These are phyloP conservation scores for Tolypocladium cylindrosporum DNA, from an alignment of 2,329 filamentous ascomycete genomes.

Conservation along the genomic window DNA sequence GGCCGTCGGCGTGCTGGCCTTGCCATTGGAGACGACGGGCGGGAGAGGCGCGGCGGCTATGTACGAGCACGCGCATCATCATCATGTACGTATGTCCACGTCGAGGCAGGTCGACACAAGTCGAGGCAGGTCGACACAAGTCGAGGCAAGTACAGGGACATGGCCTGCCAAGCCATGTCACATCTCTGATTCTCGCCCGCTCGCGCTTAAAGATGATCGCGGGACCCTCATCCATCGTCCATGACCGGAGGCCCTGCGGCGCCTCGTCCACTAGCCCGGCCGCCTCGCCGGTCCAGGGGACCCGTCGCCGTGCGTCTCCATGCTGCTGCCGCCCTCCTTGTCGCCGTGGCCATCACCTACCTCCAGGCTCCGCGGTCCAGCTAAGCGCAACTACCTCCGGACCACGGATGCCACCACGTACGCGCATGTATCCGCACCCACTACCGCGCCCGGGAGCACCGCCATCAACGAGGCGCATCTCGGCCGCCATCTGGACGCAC, in stretches of 20 bases:
- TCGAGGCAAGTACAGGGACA: not conserved
- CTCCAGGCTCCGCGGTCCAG: not conserved
- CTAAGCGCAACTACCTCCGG: not conserved
- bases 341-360: not conserved
- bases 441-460: not conserved
- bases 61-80: not conserved
- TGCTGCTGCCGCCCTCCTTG: not conserved
- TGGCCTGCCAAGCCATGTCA: not conserved
- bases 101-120: not conserved
- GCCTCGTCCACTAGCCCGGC: not conserved
- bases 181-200: not conserved
- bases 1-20: not conserved
- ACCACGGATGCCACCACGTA: not conserved
- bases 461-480: not conserved
- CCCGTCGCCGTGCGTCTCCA: not conserved
- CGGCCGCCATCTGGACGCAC: constrained; percentile 7
- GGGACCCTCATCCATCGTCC: not conserved
- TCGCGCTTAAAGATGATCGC: not conserved
- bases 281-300: not conserved
- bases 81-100: not conserved
- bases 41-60: not conserved
- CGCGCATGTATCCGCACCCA: not conserved
- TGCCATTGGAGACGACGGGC: not conserved
- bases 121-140: not conserved
- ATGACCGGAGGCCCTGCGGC: not conserved